These are phyloP conservation scores for Colletotrichum sp. DNA, from an alignment of 2,329 filamentous ascomycete species.

Conservation along the genomic window DNA sequence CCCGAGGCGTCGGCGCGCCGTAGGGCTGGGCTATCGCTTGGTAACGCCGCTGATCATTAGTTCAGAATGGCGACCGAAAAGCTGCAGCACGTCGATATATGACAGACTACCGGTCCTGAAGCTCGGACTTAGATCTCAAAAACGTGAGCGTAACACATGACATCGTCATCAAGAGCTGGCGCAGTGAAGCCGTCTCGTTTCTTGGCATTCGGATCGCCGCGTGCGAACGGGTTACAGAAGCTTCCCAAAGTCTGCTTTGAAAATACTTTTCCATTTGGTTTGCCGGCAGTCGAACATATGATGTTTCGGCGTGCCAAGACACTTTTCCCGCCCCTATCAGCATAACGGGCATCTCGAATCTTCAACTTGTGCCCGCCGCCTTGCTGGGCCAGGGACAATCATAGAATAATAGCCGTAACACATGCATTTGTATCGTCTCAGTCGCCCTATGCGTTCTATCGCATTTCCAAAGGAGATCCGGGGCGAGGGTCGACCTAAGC, in stretches of 20 bases:
- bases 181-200: neutral
- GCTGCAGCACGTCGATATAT: no score
- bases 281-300: neutral
- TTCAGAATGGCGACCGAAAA: no score
- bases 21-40: neutral
- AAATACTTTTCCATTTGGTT: neutral
- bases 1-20: no score
- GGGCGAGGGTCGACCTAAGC: no score
- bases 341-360: neutral
- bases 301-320: neutral
- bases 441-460: no score
- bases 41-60: neutral
- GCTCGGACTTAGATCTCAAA: no score
- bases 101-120: no score
- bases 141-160: no score
- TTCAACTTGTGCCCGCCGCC: neutral
- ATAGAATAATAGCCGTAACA: neutral
- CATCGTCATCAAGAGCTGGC: no score
- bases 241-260: neutral
- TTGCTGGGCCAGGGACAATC: neutral
- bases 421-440: neutral
- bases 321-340: neutral
- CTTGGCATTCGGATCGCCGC: neutral
- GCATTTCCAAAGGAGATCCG: no score
- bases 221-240: neutral